These are phyloP conservation scores for Cladosporium sp. DNA, from an alignment of 2,329 filamentous ascomycete species.

Conservation along the genomic window DNA sequence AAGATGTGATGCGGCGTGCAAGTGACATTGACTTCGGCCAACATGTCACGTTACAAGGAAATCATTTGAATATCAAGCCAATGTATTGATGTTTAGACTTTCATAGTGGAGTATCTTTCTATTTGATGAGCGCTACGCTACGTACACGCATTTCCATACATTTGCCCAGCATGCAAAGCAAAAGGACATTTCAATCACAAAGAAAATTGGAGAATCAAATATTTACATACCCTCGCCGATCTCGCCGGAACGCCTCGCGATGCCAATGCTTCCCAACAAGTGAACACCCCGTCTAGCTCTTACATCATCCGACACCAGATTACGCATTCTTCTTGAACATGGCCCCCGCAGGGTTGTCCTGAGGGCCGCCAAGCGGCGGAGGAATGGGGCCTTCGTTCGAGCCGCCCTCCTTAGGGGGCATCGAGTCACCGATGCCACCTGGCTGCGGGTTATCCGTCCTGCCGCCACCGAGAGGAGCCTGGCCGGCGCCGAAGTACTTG, in stretches of 20 bases:
- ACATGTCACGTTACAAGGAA: too few relatives aligned
- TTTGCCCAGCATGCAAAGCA: background rate
- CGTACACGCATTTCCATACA: background rate
- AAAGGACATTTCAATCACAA: background rate
- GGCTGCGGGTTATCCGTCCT: constrained; percentile 35
- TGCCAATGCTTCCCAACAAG: constrained; percentile 8
- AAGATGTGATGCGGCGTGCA: background rate
- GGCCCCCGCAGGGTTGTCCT: constrained; percentile 2
- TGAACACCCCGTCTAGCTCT: background rate
- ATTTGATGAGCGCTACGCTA: background rate
- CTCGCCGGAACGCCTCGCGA: constrained; percentile 10
- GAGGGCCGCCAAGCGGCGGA: background rate
- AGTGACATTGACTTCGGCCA: background rate
- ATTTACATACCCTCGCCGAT: background rate
- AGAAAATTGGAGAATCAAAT: background rate
- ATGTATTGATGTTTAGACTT: background rate
- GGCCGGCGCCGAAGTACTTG: constrained; percentile 68
- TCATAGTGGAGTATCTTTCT: constrained; percentile 11
- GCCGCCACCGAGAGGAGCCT: constrained; percentile 19
- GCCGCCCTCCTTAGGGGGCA: constrained; percentile 8
- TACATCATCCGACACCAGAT: background rate
- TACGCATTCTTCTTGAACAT: constrained; percentile 7
- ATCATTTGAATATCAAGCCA: background rate
- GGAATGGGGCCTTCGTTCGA: constrained; percentile 3
- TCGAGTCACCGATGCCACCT: constrained; percentile 11